Evolutionary conservation across 345 rosid genomes (phyloP).

Genomic region (Hibiscus syriacus): DNA sequence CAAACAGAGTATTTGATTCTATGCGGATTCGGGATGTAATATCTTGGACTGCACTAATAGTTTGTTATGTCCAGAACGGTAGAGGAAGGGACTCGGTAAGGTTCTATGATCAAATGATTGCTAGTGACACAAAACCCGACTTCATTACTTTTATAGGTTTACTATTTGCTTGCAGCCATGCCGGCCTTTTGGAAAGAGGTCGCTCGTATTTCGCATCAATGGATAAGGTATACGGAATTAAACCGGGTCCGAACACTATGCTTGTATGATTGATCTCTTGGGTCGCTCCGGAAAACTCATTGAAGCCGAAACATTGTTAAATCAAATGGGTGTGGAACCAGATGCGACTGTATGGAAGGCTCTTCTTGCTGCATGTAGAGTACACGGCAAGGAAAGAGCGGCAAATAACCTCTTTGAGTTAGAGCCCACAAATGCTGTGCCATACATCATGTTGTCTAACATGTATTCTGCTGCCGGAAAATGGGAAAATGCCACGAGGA

Average conservation of each 20-base stretch:
- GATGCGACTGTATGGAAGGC: conserved; percentile 90
- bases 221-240: conserved; percentile 50
- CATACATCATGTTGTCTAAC: conserved; percentile 66
- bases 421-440: conserved; percentile 68
- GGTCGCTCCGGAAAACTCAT: conserved; percentile 73
- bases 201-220: conserved; percentile 54
- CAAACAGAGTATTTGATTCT: conserved; percentile 44
- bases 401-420: conserved; percentile 57
- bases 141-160: conserved; percentile 71
- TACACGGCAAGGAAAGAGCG: conserved; percentile 70
- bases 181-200: conserved; percentile 57
- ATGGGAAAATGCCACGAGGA: conserved; percentile 67
- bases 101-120: conserved; percentile 55
- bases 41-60: conserved; percentile 82
- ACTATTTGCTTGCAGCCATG: conserved; percentile 87
- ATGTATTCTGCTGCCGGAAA: conserved; percentile 63
- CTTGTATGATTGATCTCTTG: conserved; percentile 87
- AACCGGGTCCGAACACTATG: conserved; percentile 82
- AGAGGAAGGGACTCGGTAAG: conserved; percentile 51
- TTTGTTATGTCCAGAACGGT: conserved; percentile 85
- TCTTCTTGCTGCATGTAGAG: conserved; percentile 64
- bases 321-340: conserved; percentile 62
- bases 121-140: conserved; percentile 56
- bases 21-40: conserved; percentile 55
- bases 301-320: conserved; percentile 52